Base-by-base conservation (phyloP, 306 rosid species). In the Casuarina equisetifolia region DNA sequence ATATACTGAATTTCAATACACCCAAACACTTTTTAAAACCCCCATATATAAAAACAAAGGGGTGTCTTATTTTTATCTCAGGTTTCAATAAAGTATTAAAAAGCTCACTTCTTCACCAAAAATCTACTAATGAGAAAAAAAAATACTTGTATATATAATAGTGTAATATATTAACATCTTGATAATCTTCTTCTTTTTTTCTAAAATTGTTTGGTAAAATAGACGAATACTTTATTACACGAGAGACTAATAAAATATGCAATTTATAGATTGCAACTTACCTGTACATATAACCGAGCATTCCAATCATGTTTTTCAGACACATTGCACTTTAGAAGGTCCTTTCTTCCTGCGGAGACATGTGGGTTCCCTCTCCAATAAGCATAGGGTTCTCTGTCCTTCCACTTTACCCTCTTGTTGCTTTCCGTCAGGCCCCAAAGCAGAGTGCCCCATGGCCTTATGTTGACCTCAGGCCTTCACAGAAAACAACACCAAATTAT, bases 281-380 rank as follows among this genome's bases (percentile, higher is more conserved):
- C 91, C 49, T 82, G 39, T 16, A 0, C 36, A 77, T 85, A 82
- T 78, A 87, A 51, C 9, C 83, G 75, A 44, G 87, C 87, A 69
- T 82, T 82, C 87, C 89, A 80, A 61, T 82, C 89, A 0, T 76
- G 61, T 46, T 73, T 3, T 2, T 73, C 52, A 3, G 91, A 69
- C 44, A 38, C 75, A 16, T 87, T 87, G 82, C 91, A 87, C 44
- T 42, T 78, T 39, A 11, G 2, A 17, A 87, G 89, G 9, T 68
- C 12, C 10, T 2, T 38, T 74, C 91, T 73, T 5, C 76, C 9
- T 4, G 0, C 1, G 7, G 85, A 78, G 42, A 63, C 74, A 3
- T 7, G 0, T 1, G 84, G 85, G 75, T 87, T 87, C 7, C 91
- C 91, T 78, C 81, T 88, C 91, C 91, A 88, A 78, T 73, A 85